Base-by-base conservation (phyloP, 352 stramenopile species). In the Pythium myriotylum region DNA sequence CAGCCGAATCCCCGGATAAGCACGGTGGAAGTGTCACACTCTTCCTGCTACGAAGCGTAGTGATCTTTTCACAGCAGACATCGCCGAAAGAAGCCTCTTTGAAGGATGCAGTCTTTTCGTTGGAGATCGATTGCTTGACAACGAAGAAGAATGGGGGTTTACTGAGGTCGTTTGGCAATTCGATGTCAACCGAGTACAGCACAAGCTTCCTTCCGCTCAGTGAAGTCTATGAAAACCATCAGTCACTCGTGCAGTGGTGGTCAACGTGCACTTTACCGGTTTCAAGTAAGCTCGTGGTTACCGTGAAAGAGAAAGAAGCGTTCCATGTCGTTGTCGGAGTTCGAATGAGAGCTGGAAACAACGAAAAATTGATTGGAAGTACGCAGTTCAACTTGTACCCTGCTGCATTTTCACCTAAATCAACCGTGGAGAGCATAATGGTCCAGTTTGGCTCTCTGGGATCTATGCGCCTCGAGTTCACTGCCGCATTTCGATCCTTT, bases 221-320 rank as follows among this genome's bases (percentile, higher is more conserved):
- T 23, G 61, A 41, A 0, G 23, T 60, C 0, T 54, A 53, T 7
- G 42, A 63, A 7, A 23, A 48, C 1, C 12, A 23, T 4, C 47
- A 67, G 10, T 51, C 37, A 9, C 0, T 50, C 3, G 60, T 78
- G 17, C 14, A 24, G 12, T 81, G 73, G 67, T 67, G 52, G 23
- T 62, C 40, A 4, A 62, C 62, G 14, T 67, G 58, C 16, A 52
- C 62, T 14, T 56, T 71, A 16, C 33, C 64, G 0, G 41, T 60
- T 16, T 19, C 50, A 62, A 32, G 70, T 56, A 37, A 60, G 26
- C 52, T 79, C 70, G 19, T 57, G 62, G 41, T 40, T 68, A 43
- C 55, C 7, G 62, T 46, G 0, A 70, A 68, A 46, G 73, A 79
- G 22, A 79, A 78, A 43, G 73, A 81, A 29, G 32, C 42, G 13